Evolutionary conservation across 1,284 basidiomycete species (phyloP).

Genomic region (Boletus nobilissimus): DNA sequence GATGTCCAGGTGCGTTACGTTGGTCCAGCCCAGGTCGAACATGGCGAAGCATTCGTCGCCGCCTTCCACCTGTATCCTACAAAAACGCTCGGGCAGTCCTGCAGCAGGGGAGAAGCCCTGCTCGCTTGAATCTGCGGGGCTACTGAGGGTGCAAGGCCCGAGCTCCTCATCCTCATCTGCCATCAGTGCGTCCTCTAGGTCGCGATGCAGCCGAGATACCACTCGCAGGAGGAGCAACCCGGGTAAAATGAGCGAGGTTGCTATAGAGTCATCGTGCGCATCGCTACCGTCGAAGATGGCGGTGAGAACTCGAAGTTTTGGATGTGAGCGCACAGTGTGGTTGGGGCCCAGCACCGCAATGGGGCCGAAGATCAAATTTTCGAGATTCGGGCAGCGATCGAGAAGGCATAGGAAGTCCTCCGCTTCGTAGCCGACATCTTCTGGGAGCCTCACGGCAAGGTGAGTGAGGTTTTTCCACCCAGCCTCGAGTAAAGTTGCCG

Average conservation of each 20-base stretch:
- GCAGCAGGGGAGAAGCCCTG: too few species aligned
- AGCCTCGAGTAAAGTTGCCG: not conserved
- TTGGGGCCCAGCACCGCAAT: not conserved
- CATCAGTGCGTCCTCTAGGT: not conserved
- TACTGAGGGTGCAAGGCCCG: too few species aligned
- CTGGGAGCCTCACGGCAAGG: not conserved
- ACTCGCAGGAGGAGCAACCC: too few species aligned
- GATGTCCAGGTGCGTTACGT: not conserved
- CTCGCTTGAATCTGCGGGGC: too few species aligned
- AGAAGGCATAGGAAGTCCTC: not conserved
- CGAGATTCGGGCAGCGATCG: not conserved
- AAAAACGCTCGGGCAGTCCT: too few species aligned
- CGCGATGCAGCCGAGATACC: too few species aligned
- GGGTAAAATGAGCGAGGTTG: not conserved
- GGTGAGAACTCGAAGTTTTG: not conserved
- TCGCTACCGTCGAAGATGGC: not conserved
- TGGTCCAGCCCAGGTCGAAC: not conserved
- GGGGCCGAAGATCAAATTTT: not conserved
- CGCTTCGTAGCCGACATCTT: not conserved
- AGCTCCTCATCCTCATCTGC: too few species aligned
- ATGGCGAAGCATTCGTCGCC: too few species aligned
- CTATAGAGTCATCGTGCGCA: not conserved
- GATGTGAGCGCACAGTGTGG: not conserved
- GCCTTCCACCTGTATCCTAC: too few species aligned
- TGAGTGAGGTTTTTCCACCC: not conserved